A percentile compares a stretch with the other conserved stretches of the same genome.
phyloP scores from a whole-genome alignment of 2,329 filamentous ascomycete genomes.

The Sporothrix humicola region DNA sequence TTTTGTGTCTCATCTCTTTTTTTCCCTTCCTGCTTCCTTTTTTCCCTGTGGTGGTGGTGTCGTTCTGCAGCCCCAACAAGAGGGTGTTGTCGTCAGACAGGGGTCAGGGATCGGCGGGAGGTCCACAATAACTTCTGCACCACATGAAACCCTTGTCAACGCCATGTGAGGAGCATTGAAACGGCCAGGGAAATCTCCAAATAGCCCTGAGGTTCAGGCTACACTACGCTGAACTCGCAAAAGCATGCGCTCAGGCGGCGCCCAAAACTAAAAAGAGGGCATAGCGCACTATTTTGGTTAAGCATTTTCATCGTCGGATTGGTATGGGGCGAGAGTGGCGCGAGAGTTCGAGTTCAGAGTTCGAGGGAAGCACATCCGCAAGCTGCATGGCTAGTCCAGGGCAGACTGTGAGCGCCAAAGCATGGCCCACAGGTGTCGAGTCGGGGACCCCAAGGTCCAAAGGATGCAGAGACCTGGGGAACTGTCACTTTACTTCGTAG shows the following conservation, averaged over 20 bases:
- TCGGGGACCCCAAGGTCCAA: not conserved
- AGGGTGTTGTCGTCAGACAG: conserved; percentile 27
- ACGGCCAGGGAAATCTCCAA: conserved; percentile 25
- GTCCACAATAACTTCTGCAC: conserved; percentile 13
- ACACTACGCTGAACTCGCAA: not conserved
- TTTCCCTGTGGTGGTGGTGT: not conserved
- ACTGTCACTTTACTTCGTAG: not conserved
- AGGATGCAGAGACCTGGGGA: conserved; percentile 22
- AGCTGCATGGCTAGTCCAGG: not conserved
- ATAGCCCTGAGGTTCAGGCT: conserved; percentile 7
- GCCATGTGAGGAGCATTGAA: conserved; percentile 34
- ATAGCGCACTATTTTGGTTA: not conserved
- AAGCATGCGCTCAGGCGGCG: not conserved
- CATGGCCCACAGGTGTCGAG: not conserved
- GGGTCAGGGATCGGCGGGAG: conserved; percentile 17
- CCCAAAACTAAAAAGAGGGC: not conserved
- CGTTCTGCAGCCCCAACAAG: conserved; percentile 16
- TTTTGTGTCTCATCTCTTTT: conserved; percentile 2
- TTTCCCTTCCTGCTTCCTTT: not conserved
- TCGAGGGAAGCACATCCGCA: not conserved
- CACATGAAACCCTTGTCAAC: conserved; percentile 35
- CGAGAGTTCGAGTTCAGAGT: not conserved
- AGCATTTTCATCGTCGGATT: not conserved
- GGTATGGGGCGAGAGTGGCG: not conserved
- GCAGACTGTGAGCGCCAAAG: not conserved